Evolutionary conservation across 768 basidiomycete genomes (phyloP), one percentile per base, ranked within the genome.

Genomic region (Pulveroboletus sp.): DNA sequence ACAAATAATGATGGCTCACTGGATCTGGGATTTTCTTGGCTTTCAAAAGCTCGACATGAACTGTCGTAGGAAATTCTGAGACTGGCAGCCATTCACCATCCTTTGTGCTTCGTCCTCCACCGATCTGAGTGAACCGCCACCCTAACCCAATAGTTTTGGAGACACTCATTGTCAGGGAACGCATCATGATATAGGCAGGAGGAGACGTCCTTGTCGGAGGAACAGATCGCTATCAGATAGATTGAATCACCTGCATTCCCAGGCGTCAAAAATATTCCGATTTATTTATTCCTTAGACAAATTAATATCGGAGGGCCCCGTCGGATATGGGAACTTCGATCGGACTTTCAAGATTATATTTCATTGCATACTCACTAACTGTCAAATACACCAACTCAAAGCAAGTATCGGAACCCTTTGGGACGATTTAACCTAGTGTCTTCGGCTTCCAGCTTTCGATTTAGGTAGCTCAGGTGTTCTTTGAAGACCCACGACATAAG

Each of bases 11-110:
- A n/a, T n/a, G 27, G 71, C 82, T 52, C 60, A 89, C 88, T 43
- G 91, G 92, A 67, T 97, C 88, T 29, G 87, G 85, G 32, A 95
- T 93, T 61, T 66, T 87, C 55, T 80, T 75, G 33, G 75, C 60
- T 61, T 80, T 85, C 63, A 91, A 64, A 27, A 97, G 76, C 61
- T 95, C 94, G 43, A 88, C 88, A 55, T 97, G 93, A 12, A 93
- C 85, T 1, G 83, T 85, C 1, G 93, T 94, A 12, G 94, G 93
- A 57, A 94, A 83, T 47, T 75, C 67, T 21, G 81, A 77, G 23
- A 75, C 76, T 6, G 71, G 48, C 27, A 87, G 56, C 87, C 87
- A 90, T 73, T 90, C 86, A 35, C 73, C 81, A 23, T 78, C 70
- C 47, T 75, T 73, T 20, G 79, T 79, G 19, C 79, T 79, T 51